Evolutionary conservation across 2,329 filamentous ascomycete species (phyloP).

Genomic region (Endothia cerciana): DNA sequence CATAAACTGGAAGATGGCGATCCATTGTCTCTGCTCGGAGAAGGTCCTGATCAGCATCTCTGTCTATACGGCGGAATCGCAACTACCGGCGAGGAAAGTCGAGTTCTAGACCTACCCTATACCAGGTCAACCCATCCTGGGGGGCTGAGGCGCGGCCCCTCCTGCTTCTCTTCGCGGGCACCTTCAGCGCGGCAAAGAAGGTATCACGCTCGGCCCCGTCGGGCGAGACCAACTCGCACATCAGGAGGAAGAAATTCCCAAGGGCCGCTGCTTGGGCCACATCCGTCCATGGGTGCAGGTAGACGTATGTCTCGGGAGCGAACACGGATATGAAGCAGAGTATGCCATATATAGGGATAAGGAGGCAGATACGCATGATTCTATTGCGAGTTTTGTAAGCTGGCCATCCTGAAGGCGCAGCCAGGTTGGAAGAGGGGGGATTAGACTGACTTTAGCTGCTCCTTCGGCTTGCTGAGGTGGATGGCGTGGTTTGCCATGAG

Average conservation of each 20-base stretch:
- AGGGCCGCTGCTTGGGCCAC: constrained; percentile 46
- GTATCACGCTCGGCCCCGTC: constrained; percentile 38
- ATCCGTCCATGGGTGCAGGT: constrained; percentile 44
- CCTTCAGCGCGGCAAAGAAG: constrained; percentile 42
- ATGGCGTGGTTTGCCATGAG: constrained; percentile 23
- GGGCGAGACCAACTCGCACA: constrained; percentile 46
- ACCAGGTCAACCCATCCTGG: constrained; percentile 39
- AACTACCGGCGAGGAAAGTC: background rate
- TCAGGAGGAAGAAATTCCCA: constrained; percentile 47
- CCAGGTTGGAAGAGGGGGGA: background rate
- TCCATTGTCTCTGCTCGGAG: constrained; percentile 35
- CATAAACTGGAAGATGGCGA: constrained; percentile 46
- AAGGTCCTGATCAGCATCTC: background rate
- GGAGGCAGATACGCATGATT: constrained; percentile 46
- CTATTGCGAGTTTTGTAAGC: background rate
- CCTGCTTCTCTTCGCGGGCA: constrained; percentile 34
- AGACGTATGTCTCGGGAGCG: constrained; percentile 43
- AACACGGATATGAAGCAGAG: constrained; percentile 43
- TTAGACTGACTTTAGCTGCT: constrained; percentile 41
- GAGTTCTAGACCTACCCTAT: constrained; percentile 30
- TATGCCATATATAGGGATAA: constrained; percentile 48
- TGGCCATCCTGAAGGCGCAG: background rate
- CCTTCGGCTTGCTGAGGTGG: constrained; percentile 44
- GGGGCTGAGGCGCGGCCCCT: constrained; percentile 20
- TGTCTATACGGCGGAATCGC: background rate